A percentile compares a stretch with the other conserved stretches of the same genome.
These are phyloP conservation scores for Syzygium jambos DNA, from an alignment of 345 rosid genomes.

Conservation along the genomic window DNA sequence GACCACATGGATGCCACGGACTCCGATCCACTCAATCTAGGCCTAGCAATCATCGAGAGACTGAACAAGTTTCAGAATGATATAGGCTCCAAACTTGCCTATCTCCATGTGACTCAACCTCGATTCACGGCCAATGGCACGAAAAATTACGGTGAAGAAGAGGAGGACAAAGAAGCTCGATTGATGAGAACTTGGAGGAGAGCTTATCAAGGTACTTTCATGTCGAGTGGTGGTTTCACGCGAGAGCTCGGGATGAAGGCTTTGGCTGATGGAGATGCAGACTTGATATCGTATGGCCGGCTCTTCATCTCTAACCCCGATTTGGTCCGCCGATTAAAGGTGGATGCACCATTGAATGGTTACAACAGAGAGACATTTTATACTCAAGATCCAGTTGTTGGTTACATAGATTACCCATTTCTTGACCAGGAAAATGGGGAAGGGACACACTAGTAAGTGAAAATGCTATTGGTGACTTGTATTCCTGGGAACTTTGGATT, in stretches of 20 bases:
- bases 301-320: constrained; percentile 9
- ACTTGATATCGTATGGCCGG: background rate
- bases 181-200: background rate
- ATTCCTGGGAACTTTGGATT: background rate
- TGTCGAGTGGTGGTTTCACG: background rate
- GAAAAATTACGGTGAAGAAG: constrained; percentile 34
- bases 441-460: background rate
- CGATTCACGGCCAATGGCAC: constrained; percentile 54
- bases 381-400: background rate
- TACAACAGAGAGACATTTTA: background rate
- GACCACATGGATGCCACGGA: constrained; percentile 64
- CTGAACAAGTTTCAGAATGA: constrained; percentile 51
- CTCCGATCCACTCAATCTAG: constrained; percentile 64
- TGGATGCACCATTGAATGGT: background rate
- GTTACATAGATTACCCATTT: constrained; percentile 3
- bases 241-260: background rate
- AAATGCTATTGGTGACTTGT: too few relatives aligned
- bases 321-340: background rate
- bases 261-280: background rate
- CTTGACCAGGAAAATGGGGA: background rate
- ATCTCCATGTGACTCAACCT: constrained; percentile 79
- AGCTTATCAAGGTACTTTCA: background rate
- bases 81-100: constrained; percentile 41
- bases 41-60: constrained; percentile 49
- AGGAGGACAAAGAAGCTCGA: background rate